Conservation (phyloP, 1,139 yeast genomes). For the Pichia inconspicua region DNA sequence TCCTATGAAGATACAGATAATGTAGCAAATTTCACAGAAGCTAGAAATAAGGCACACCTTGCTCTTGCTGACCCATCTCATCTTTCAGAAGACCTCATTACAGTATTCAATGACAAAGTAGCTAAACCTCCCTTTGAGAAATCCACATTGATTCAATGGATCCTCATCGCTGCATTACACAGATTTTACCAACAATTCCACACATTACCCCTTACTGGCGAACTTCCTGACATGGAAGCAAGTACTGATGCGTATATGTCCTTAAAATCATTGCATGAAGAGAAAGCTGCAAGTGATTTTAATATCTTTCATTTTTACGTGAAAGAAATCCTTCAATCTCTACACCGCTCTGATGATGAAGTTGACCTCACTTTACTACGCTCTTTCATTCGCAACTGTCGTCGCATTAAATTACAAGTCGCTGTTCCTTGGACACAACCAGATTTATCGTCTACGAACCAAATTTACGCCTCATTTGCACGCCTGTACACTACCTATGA, state of each 20-base stretch:
- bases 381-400: not conserved
- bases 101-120: constrained; percentile 28
- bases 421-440: not conserved
- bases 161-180: constrained; percentile 48
- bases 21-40: constrained; percentile 57
- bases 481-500: not conserved
- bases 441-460: not conserved
- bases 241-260: constrained; percentile 55
- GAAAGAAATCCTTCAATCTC: not conserved
- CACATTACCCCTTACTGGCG: constrained; percentile 64
- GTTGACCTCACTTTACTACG: not conserved
- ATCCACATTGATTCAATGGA: constrained; percentile 35
- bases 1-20: not conserved
- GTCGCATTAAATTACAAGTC: not conserved
- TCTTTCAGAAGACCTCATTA: constrained; percentile 25
- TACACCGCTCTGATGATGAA: not conserved
- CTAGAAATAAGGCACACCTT: constrained; percentile 50
- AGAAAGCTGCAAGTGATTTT: constrained; percentile 28
- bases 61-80: constrained; percentile 30
- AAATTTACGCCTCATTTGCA: not conserved
- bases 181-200: constrained; percentile 37
- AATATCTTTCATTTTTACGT: not conserved
- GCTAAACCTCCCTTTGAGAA: not conserved
- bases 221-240: constrained; percentile 84
- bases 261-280: constrained; percentile 50